These are phyloP conservation scores for Aspergillus fijiensis DNA, from an alignment of 2,329 filamentous ascomycete species.

Conservation along the genomic window DNA sequence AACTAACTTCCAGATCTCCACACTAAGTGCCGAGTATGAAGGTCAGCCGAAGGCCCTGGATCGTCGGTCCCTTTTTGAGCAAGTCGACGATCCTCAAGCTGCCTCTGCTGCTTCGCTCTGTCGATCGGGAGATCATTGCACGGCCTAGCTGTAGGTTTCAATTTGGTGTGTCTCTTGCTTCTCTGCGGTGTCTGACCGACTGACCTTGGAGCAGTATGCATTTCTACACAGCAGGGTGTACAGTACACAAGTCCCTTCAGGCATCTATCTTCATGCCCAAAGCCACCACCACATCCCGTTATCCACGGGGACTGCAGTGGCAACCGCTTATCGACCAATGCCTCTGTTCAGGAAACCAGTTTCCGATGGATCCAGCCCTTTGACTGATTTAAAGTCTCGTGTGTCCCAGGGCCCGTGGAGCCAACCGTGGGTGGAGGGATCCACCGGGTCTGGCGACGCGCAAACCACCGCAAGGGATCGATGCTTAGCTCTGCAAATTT, in stretches of 20 bases:
- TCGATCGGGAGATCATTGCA: background rate
- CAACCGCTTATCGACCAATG: background rate
- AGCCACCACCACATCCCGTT: background rate
- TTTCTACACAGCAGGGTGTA: no score
- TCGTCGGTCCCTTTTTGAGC: background rate
- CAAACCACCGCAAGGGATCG: constrained; percentile 7
- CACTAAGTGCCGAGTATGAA: background rate
- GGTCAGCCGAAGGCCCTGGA: background rate
- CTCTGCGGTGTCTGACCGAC: no score
- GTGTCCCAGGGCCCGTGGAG: background rate
- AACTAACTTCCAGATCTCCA: no score
- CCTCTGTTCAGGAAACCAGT: background rate
- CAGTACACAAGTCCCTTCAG: background rate
- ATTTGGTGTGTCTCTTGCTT: background rate
- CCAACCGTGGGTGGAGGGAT: constrained; percentile 3
- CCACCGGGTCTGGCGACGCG: constrained; percentile 1
- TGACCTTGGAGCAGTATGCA: no score
- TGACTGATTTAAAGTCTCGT: background rate
- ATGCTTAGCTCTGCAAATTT: constrained; percentile 4
- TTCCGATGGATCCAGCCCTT: background rate
- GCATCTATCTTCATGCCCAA: background rate
- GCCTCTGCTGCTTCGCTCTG: background rate
- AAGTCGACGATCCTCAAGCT: background rate
- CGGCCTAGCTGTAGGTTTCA: background rate
- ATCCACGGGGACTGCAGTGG: background rate